These are phyloP conservation scores for Grigorovia transvaalensis DNA, from an alignment of 805 yeast species.

Conservation along the genomic window DNA sequence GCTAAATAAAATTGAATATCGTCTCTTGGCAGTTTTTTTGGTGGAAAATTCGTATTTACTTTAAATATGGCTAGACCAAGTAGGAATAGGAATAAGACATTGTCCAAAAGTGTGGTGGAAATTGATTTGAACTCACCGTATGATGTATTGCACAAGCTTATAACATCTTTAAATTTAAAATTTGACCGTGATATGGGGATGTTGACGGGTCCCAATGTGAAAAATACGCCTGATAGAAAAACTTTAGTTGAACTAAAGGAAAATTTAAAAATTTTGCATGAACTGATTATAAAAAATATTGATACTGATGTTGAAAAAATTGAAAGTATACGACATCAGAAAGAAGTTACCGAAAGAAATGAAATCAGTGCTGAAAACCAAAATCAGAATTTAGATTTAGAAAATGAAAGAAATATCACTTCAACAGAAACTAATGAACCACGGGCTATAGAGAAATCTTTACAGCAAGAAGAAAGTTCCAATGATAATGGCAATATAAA, in stretches of 20 bases:
- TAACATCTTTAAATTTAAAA: slow-evolving; percentile 41
- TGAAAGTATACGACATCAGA: slow-evolving; percentile 10
- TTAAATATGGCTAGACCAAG: slow-evolving; percentile 13
- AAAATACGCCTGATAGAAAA: slow-evolving; percentile 33
- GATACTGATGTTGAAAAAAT: slow-evolving; percentile 16
- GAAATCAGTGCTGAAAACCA: neutral
- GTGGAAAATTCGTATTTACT: neutral
- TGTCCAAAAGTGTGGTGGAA: neutral
- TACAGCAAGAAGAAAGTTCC: too few relatives aligned
- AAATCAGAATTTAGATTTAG: slow-evolving; percentile 4
- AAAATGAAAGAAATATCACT: neutral
- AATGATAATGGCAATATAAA: too few relatives aligned
- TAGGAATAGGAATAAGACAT: slow-evolving; percentile 12
- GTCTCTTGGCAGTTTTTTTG: neutral
- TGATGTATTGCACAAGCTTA: slow-evolving; percentile 37
- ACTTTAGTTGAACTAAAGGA: slow-evolving; percentile 35
- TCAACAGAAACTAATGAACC: too few relatives aligned
- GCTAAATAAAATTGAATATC: neutral
- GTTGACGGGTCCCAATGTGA: slow-evolving; percentile 47
- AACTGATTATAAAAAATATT: slow-evolving; percentile 15
- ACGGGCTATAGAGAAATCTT: too few relatives aligned
- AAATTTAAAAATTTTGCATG: slow-evolving; percentile 24
- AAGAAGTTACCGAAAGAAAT: slow-evolving; percentile 4
- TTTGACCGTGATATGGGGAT: slow-evolving; percentile 53
- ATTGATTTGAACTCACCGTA: slow-evolving; percentile 27